These are phyloP conservation scores for Schwanniomyces sp. DNA, from an alignment of 805 yeast genomes.

Conservation along the genomic window DNA sequence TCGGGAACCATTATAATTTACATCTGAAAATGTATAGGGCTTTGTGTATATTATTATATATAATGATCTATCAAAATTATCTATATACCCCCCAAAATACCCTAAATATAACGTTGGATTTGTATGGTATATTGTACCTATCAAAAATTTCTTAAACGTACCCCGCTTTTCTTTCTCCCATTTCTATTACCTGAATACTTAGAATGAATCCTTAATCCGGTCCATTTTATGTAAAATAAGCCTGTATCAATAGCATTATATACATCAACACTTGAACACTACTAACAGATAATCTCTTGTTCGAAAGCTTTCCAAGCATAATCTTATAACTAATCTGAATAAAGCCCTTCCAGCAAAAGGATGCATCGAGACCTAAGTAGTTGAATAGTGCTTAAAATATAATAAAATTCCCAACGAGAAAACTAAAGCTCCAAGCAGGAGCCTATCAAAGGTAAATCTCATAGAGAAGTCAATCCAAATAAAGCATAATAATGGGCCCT, in stretches of 20 bases:
- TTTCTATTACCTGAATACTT: neutral
- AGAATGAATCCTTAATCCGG: conserved; percentile 41
- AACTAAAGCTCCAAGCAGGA: too few species aligned
- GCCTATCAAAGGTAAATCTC: too few species aligned
- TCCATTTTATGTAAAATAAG: conserved; percentile 41
- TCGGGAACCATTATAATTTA: neutral
- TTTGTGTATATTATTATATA: neutral
- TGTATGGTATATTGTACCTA: too few species aligned
- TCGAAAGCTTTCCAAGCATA: conserved; percentile 54
- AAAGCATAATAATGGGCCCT: too few species aligned
- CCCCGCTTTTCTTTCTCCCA: neutral
- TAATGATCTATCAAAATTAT: too few species aligned
- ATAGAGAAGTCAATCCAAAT: too few species aligned
- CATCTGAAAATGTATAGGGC: neutral
- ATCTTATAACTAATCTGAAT: conserved; percentile 44
- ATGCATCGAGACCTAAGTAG: too few species aligned
- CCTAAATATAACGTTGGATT: too few species aligned
- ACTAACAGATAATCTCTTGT: conserved; percentile 54
- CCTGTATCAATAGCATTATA: conserved; percentile 44
- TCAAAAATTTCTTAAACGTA: neutral
- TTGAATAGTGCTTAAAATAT: too few species aligned
- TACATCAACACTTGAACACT: conserved; percentile 54
- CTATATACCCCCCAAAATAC: too few species aligned
- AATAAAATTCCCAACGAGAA: too few species aligned
- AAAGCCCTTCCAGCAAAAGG: too few species aligned